Conservation (phyloP, 2,329 filamentous ascomycete genomes). For the Colletotrichum sublineola region DNA sequence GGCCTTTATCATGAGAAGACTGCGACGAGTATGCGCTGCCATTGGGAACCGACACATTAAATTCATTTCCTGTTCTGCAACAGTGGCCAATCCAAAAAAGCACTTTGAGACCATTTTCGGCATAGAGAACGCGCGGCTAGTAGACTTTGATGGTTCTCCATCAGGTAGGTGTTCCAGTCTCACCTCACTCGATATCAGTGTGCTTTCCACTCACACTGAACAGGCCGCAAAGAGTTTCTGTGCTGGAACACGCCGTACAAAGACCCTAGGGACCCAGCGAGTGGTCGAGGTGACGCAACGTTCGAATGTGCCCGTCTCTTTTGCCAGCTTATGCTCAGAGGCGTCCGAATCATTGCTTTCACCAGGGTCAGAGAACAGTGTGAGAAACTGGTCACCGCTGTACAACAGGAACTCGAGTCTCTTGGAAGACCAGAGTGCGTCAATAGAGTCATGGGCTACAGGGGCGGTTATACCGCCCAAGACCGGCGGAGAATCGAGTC, state of each 20-base stretch:
- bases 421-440: conserved; percentile 82
- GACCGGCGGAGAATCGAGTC: conserved; percentile 89
- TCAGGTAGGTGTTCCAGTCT: conserved; percentile 57
- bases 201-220: background rate
- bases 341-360: conserved; percentile 93
- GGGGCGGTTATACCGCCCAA: conserved; percentile 93
- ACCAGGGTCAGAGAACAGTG: conserved; percentile 90
- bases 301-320: conserved; percentile 91
- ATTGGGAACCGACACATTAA: conserved; percentile 87
- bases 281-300: conserved; percentile 85
- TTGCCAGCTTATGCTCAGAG: conserved; percentile 87
- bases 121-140: conserved; percentile 81
- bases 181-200: background rate
- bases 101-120: conserved; percentile 98
- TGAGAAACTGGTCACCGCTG: conserved; percentile 83
- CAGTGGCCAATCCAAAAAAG: conserved; percentile 89
- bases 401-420: conserved; percentile 80
- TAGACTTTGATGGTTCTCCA: conserved; percentile 93
- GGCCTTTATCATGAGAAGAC: conserved; percentile 91
- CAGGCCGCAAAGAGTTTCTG: conserved; percentile 89
- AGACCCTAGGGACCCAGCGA: conserved; percentile 87
- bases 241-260: conserved; percentile 99
- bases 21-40: conserved; percentile 89
- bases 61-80: conserved; percentile 97
- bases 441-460: conserved; percentile 91